Percentiles rank a stretch among this genome's conserved stretches.
phyloP scores from a whole-genome alignment of 2,329 filamentous ascomycete genomes.

The Arachnopeziza araneosa region DNA sequence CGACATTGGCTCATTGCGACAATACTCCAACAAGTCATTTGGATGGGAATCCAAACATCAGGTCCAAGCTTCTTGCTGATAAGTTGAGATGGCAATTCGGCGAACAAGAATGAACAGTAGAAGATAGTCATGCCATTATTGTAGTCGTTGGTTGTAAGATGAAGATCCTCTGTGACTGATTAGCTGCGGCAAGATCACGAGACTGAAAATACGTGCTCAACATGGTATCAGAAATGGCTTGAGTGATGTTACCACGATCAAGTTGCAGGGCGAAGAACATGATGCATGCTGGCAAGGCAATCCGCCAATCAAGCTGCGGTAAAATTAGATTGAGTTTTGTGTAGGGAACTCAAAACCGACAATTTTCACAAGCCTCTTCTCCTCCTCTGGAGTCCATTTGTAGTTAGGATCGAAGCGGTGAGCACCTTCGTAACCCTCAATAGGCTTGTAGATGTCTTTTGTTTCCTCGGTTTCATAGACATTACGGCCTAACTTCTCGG shows the following conservation, averaged over 20 bases:
- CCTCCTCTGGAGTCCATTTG: conserved; percentile 51
- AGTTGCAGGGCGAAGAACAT: conserved; percentile 54
- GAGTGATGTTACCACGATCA: conserved; percentile 51
- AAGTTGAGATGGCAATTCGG: conserved; percentile 56
- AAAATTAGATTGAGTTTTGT: conserved; percentile 40
- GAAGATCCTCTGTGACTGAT: conserved; percentile 34
- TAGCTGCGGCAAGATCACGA: neutral
- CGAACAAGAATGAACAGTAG: conserved; percentile 45
- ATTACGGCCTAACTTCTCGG: neutral
- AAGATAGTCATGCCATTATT: conserved; percentile 51
- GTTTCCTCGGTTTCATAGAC: neutral
- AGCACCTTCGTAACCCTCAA: conserved; percentile 39
- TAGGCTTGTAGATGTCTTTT: conserved; percentile 1
- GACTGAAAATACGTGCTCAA: conserved; percentile 27
- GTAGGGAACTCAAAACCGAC: neutral
- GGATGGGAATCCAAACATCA: conserved; percentile 44
- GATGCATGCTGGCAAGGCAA: conserved; percentile 3
- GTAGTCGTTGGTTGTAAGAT: conserved; percentile 39
- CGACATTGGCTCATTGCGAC: conserved; percentile 40
- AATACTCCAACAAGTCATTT: conserved; percentile 43
- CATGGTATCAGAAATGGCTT: conserved; percentile 56
- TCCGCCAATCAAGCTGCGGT: conserved; percentile 1
- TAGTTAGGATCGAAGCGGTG: conserved; percentile 46
- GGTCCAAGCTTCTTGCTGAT: conserved; percentile 50
- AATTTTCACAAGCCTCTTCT: conserved; percentile 47